phyloP scores from a whole-genome alignment of 331 rosid species.

The Stylosanthes scabra region DNA sequence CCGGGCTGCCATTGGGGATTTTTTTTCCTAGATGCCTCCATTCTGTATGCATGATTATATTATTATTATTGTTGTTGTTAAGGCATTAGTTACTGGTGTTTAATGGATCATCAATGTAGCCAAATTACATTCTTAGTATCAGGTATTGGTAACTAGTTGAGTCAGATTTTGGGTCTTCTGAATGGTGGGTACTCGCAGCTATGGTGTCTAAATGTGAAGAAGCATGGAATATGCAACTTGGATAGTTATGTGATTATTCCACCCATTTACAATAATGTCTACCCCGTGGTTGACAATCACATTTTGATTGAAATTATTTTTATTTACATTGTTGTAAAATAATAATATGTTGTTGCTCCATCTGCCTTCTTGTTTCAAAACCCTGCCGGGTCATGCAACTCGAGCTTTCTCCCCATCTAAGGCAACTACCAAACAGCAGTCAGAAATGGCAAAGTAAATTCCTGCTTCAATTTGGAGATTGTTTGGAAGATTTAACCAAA shows the following conservation, averaged over 20 bases:
- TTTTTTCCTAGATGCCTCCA: conserved; percentile 48
- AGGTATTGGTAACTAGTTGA: conserved; percentile 38
- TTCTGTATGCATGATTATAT: conserved; percentile 49
- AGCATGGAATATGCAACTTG: conserved; percentile 35
- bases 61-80: conserved; percentile 43
- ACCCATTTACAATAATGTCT: conserved; percentile 46
- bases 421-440: no score
- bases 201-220: conserved; percentile 44
- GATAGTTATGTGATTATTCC: conserved; percentile 38
- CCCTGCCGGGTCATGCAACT: no score
- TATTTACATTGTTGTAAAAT: conserved; percentile 32
- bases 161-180: conserved; percentile 39
- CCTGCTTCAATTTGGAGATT: no score
- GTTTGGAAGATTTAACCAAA: no score
- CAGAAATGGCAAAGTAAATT: no score
- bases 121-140: conserved; percentile 39
- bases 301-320: conserved; percentile 26
- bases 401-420: no score
- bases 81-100: conserved; percentile 46
- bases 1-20: conserved; percentile 41
- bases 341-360: not conserved
- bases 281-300: conserved; percentile 14
- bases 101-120: conserved; percentile 53
- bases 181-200: conserved; percentile 17
- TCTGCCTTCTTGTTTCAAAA: not conserved